These are phyloP conservation scores for Sporothrix schenckii DNA, from an alignment of 2,329 filamentous ascomycete genomes.

Conservation along the genomic window DNA sequence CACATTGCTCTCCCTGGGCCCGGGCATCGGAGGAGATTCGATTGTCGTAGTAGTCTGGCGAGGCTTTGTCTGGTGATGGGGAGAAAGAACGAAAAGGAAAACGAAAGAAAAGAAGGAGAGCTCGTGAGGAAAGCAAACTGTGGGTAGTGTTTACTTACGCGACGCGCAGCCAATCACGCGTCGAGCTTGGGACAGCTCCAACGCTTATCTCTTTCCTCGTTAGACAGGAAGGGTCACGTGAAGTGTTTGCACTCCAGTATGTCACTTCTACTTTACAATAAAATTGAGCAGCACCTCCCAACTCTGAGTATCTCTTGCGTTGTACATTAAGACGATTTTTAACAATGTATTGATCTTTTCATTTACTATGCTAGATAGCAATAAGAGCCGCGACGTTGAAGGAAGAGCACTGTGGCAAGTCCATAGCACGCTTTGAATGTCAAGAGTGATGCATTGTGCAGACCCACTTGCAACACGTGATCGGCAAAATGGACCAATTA, in stretches of 20 bases:
- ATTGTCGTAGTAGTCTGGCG: conserved; percentile 10
- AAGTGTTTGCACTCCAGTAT: neutral
- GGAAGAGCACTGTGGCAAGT: conserved; percentile 12
- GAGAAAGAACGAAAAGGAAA: conserved; percentile 10
- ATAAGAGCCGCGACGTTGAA: neutral
- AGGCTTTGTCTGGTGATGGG: neutral
- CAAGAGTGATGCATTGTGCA: too few relatives aligned
- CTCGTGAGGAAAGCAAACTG: neutral
- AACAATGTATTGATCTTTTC: too few relatives aligned
- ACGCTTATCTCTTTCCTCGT: neutral
- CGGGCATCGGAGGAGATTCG: neutral
- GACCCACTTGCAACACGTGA: conserved; percentile 2
- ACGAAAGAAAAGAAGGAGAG: neutral
- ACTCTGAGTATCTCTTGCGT: too few relatives aligned
- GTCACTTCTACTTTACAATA: too few relatives aligned
- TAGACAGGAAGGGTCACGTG: neutral
- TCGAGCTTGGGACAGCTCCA: conserved; percentile 5
- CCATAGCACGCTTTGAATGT: neutral
- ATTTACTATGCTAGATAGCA: too few relatives aligned
- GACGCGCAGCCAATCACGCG: conserved; percentile 32
- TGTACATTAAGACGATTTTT: too few relatives aligned
- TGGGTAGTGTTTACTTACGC: conserved; percentile 24
- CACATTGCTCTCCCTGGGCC: neutral
- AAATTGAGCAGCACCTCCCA: too few relatives aligned
- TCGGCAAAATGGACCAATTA: neutral